Evolutionary conservation across 257 asterid genomes (phyloP).

Genomic region (Mitragyna speciosa): DNA sequence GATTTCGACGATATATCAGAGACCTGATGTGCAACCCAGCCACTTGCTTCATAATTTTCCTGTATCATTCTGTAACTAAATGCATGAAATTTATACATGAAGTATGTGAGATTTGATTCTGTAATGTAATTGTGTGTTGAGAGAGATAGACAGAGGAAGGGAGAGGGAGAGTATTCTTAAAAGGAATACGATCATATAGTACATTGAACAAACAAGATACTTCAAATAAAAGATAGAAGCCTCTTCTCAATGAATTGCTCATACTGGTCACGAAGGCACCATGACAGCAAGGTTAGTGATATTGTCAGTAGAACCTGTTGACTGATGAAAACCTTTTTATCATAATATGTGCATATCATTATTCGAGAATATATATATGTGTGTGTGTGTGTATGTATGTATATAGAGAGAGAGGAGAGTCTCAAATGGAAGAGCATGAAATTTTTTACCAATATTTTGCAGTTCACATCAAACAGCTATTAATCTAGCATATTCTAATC

Average conservation of each 20-base stretch:
- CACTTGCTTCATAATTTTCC: conserved; percentile 75
- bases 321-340: background rate
- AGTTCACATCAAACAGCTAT: background rate
- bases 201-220: background rate
- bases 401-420: background rate
- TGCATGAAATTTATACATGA: conserved; percentile 50
- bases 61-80: conserved; percentile 59
- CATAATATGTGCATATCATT: too few relatives aligned
- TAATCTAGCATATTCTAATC: background rate
- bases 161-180: background rate
- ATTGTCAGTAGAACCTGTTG: background rate
- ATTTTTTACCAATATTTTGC: background rate
- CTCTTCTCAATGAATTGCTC: conserved; percentile 1
- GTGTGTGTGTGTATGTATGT: background rate
- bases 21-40: conserved; percentile 87
- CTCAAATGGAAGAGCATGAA: background rate
- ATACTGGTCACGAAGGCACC: background rate
- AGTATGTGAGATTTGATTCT: background rate
- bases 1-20: conserved; percentile 86
- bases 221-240: background rate
- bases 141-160: background rate
- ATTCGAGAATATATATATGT: too few relatives aligned
- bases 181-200: background rate
- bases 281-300: background rate
- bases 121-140: background rate